Percentiles rank a stretch among this genome's conserved stretches.
Evolutionary conservation across 1,139 yeast genomes (phyloP).

Genomic region (Yamadazyma atlantica): DNA sequence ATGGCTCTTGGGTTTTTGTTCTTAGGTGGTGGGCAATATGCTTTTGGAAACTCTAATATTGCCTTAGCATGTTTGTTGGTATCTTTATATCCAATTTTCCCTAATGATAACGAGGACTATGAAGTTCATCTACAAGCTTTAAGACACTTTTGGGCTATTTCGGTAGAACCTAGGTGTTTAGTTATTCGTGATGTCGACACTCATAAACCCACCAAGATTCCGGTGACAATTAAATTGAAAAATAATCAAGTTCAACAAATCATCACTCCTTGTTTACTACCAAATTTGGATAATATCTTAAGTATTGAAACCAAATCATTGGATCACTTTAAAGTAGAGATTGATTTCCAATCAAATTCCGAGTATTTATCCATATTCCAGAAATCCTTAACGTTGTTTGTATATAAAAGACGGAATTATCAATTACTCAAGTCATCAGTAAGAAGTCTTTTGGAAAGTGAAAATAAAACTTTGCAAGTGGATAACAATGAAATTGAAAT

Average conservation of each 20-base stretch:
- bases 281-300: constrained; percentile 53
- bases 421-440: constrained; percentile 38
- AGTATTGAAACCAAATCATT: constrained; percentile 40
- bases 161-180: constrained; percentile 80
- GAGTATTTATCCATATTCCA: constrained; percentile 44
- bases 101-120: constrained; percentile 40
- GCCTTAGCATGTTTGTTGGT: constrained; percentile 74
- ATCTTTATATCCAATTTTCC: constrained; percentile 74
- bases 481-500: constrained; percentile 29
- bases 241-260: constrained; percentile 32
- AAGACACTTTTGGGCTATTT: constrained; percentile 88
- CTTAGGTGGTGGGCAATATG: constrained; percentile 91
- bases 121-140: constrained; percentile 80
- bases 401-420: constrained; percentile 47
- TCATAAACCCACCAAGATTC: constrained; percentile 51
- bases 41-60: constrained; percentile 63
- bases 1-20: constrained; percentile 86
- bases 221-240: constrained; percentile 46
- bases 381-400: constrained; percentile 47
- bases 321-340: constrained; percentile 45
- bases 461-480: constrained; percentile 29
- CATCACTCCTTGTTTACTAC: constrained; percentile 68
- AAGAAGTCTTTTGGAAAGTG: constrained; percentile 35
- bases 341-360: constrained; percentile 39
- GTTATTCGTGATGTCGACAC: constrained; percentile 69